phyloP scores from a whole-genome alignment of 2,329 filamentous ascomycete species.

The Xylaria hypoxylon region DNA sequence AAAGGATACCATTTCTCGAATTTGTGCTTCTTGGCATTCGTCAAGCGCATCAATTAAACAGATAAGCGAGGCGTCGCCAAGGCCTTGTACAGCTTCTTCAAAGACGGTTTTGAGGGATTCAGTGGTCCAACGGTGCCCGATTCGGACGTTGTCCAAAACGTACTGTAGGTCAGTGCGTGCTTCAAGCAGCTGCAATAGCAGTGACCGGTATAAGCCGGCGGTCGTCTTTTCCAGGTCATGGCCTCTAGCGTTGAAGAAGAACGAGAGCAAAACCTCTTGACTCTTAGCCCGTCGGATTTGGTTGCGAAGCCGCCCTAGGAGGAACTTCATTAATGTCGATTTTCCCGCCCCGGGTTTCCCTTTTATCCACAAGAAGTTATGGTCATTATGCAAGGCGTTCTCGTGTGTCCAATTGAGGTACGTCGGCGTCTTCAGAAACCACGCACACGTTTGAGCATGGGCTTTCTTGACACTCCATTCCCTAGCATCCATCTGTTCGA shows the following conservation, averaged over 20 bases:
- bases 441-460: constrained; percentile 43
- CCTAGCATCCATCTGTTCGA: constrained; percentile 42
- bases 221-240: constrained; percentile 58
- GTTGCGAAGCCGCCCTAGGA: constrained; percentile 5
- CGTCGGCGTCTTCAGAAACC: constrained; percentile 43
- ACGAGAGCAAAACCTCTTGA: constrained; percentile 45
- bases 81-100: constrained; percentile 32
- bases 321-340: constrained; percentile 58
- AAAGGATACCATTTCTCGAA: constrained; percentile 58
- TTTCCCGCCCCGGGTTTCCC: constrained; percentile 58
- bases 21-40: constrained; percentile 59
- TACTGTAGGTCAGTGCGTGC: constrained; percentile 50
- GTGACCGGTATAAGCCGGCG: constrained; percentile 61
- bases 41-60: constrained; percentile 57
- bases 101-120: constrained; percentile 13
- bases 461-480: constrained; percentile 39
- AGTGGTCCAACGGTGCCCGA: constrained; percentile 2
- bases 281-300: constrained; percentile 36
- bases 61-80: constrained; percentile 25
- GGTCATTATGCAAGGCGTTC: constrained; percentile 40
- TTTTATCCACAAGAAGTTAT: constrained; percentile 58
- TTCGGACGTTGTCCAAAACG: constrained; percentile 32
- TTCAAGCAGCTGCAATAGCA: constrained; percentile 60
- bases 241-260: constrained; percentile 64
- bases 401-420: constrained; percentile 52